phyloP scores from a whole-genome alignment of 2,329 filamentous ascomycete species.

The Ascosphaera aggregata region DNA sequence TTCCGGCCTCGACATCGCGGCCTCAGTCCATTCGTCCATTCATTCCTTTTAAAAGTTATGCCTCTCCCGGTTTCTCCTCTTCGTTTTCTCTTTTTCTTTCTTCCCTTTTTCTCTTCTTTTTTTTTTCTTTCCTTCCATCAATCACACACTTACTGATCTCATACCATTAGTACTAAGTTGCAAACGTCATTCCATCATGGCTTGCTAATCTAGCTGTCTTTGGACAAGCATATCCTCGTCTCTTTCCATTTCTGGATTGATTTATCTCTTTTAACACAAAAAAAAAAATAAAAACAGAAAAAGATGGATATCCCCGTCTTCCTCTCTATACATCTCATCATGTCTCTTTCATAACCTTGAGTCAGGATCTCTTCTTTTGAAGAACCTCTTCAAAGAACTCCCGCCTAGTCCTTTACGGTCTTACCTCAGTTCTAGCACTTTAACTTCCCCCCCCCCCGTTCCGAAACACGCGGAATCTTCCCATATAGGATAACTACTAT shows the following conservation, averaged over 20 bases:
- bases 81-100: slow-evolving; percentile 8
- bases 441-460: slow-evolving; percentile 14
- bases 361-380: slow-evolving; percentile 9
- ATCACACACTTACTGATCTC: slow-evolving; percentile 2
- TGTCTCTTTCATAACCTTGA: slow-evolving; percentile 6
- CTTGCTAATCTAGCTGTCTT: slow-evolving; percentile 18
- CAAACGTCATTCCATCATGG: neutral
- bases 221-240: slow-evolving; percentile 2
- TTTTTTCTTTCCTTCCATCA: slow-evolving; percentile 5
- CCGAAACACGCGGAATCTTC: slow-evolving; percentile 13
- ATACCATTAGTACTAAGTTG: slow-evolving; percentile 2
- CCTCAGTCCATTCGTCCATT: neutral
- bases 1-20: too few species aligned
- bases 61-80: slow-evolving; percentile 14
- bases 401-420: slow-evolving; percentile 7
- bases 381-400: slow-evolving; percentile 18
- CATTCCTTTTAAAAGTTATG: neutral
- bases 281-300: slow-evolving; percentile 19
- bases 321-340: slow-evolving; percentile 3
- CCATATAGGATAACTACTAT: slow-evolving; percentile 25
- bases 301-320: slow-evolving; percentile 15
- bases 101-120: slow-evolving; percentile 5
- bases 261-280: slow-evolving; percentile 10
- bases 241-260: slow-evolving; percentile 5
- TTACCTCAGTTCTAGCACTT: slow-evolving; percentile 20